Evolutionary conservation across 805 yeast species (phyloP), one percentile per base, ranked within the genome.

Genomic region (Starmerella bombi): DNA sequence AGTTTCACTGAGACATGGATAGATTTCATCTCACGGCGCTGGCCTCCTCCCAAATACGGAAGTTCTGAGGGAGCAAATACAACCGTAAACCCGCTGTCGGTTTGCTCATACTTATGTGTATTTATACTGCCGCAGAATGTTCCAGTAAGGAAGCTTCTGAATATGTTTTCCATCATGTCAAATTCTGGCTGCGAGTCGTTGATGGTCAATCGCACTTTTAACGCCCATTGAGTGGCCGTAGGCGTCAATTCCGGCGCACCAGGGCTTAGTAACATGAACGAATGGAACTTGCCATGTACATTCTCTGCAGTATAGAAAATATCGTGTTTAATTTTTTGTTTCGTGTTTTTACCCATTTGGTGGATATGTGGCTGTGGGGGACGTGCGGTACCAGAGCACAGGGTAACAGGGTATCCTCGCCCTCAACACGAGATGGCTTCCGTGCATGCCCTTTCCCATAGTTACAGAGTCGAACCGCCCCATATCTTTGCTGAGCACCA

Each of bases 141-240:
- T 12, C 46, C 42, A 6, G 21, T 29, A 18, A 42, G 21, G 25
- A 48, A 43, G 21, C 48, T 29, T 10, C 41, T 39, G 35, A 48
- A 23, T 17, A 48, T 16, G 32, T 48, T 48, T 22, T 47, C 52
- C n/a, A 37, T 25, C 3, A 34, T 4, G 8, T 48, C 45, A 29
- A 48, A 48, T n/a, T 28, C 25, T 12, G 38, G 32, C 1, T 10
- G 7, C 6, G 8, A 12, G 19, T 40, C 46, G 25, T 48, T 47
- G 5, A 29, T 34, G 20, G 17, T 15, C 12, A 42, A 2, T 3
- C n/a, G 4, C 15, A 47, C 41, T 2, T 15, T 20, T 12, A 48
- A 28, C 5, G 19, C n/a, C 44, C 45, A 44, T 25, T 48, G 51
- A 9, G 45, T 36, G 5, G 46, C 44, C 5, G 40, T 21, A 6